Evolutionary conservation across 352 stramenopile genomes (phyloP).

Genomic region (Plasmopara muralis): DNA sequence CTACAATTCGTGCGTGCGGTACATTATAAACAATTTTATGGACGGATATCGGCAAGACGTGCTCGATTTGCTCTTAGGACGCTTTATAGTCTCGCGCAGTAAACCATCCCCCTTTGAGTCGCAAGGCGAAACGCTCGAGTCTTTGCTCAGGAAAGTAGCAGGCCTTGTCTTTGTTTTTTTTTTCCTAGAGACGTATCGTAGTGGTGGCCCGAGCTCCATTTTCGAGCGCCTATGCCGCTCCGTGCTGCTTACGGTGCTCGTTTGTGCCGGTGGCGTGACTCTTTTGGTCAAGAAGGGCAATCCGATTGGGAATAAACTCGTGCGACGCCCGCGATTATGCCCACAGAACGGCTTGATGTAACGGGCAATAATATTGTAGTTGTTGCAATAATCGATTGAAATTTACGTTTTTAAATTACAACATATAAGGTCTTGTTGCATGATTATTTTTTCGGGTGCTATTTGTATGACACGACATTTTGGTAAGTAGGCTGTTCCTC

Average conservation of each 20-base stretch:
- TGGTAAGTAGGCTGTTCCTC: no score
- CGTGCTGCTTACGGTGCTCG: slow-evolving; percentile 39
- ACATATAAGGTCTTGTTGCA: no score
- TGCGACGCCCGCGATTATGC: slow-evolving; percentile 51
- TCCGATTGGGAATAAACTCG: slow-evolving; percentile 54
- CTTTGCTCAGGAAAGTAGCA: slow-evolving; percentile 43
- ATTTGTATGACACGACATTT: no score
- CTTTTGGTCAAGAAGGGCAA: slow-evolving; percentile 77
- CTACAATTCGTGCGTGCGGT: slow-evolving; percentile 91
- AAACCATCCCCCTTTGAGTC: slow-evolving; percentile 47
- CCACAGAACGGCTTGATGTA: slow-evolving; percentile 77
- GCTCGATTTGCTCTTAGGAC: slow-evolving; percentile 86
- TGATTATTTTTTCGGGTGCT: no score
- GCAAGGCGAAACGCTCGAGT: slow-evolving; percentile 49
- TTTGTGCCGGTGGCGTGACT: slow-evolving; percentile 40
- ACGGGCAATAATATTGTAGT: slow-evolving; percentile 3
- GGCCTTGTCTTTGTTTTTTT: slow-evolving; percentile 47
- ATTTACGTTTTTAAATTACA: no score
- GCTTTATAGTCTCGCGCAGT: slow-evolving; percentile 42
- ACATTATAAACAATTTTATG: slow-evolving; percentile 96
- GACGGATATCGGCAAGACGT: slow-evolving; percentile 92
- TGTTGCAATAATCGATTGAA: no score
- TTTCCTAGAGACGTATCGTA: slow-evolving; percentile 50
- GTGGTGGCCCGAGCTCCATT: slow-evolving; percentile 31
- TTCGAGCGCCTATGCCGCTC: slow-evolving; percentile 57